Conservation (phyloP, 1,284 basidiomycete genomes). For the Ganoderma lucidum region DNA sequence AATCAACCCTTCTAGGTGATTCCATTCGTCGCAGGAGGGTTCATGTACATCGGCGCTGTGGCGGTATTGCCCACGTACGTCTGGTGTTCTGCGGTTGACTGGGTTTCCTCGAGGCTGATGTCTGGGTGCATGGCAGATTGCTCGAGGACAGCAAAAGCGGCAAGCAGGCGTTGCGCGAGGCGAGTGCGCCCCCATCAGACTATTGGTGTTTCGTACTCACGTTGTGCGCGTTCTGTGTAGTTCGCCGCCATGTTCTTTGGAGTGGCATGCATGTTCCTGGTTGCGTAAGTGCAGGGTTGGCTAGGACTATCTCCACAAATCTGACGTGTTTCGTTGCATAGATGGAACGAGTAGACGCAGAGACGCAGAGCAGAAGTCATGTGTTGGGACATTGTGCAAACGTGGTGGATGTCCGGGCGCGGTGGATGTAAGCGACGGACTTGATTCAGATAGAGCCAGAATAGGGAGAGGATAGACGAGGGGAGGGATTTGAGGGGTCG, state of each 20-base stretch:
- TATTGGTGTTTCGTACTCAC: constrained; percentile 22
- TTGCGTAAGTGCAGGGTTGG: constrained; percentile 69
- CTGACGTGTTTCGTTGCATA: constrained; percentile 40
- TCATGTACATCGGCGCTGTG: constrained; percentile 91
- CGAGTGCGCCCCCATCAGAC: constrained; percentile 41
- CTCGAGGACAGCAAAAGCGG: constrained; percentile 87
- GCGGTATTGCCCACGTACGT: constrained; percentile 89
- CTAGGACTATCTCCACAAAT: not conserved
- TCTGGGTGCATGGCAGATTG: constrained; percentile 56
- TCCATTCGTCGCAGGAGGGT: constrained; percentile 92
- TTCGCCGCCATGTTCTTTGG: constrained; percentile 91
- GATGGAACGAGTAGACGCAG: constrained; percentile 83
- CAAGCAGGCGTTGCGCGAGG: constrained; percentile 87
- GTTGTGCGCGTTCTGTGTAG: constrained; percentile 47
- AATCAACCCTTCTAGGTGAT: constrained; percentile 65
- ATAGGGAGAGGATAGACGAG: constrained; percentile 9
- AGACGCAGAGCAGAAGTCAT: constrained; percentile 39
- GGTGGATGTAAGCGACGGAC: constrained; percentile 14
- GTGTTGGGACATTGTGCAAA: constrained; percentile 24
- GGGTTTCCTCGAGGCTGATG: constrained; percentile 3
- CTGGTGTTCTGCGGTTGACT: constrained; percentile 10
- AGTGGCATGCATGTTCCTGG: constrained; percentile 87
- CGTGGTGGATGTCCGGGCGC: not conserved
- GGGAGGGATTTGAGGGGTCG: not conserved
- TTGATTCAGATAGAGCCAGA: constrained; percentile 9